Evolutionary conservation across 1,284 basidiomycete species (phyloP), one percentile per base, ranked within the genome.

Genomic region (Laetiporus sulphureus): DNA sequence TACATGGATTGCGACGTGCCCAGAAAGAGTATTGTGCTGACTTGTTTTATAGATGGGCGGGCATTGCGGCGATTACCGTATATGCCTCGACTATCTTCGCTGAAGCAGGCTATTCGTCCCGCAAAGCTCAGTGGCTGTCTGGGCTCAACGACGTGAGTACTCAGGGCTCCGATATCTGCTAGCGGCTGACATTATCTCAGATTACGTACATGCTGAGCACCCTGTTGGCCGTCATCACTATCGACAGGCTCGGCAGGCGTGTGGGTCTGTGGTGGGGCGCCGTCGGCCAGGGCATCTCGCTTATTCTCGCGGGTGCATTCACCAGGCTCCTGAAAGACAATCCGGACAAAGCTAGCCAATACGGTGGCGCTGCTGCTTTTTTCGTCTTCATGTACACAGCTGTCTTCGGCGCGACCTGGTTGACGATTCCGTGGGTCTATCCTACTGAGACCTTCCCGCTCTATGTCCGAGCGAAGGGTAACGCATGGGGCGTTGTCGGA

Each of bases 371-470:
- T 0, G 68, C 69, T 4, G 70, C 69, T 8, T 64, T 69, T 50
- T 72, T 71, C 57, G 65, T 73, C 22, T 73, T 72, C 57, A 41
- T 68, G 36, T 73, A 71, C 53, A 73, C 71, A 3, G 62, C 63
- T 8, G 50, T 70, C 15, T 73, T 72, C 53, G 71, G 69, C 27
- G 71, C 70, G 33, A 73, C 71, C 22, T 79, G 77, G 74, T 69
- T 80, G 29, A 79, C 78, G 18, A 73, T 76, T 46, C 77, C 76
- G 5, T 63, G 60, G 61, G 60, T 63, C 38, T 62, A 62, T 46
- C 62, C 64, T 13, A 66, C 67, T 20, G 69, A 71, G 64, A 77
- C 75, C 42, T 82, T 79, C 69, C 79, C 79, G 22, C 69, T 81
- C 37, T 72, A 77, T 45, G 74, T 79, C 27, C 72, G 79, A 51